phyloP scores from a whole-genome alignment of 2,329 filamentous ascomycete genomes.

The Botrytis medusae region DNA sequence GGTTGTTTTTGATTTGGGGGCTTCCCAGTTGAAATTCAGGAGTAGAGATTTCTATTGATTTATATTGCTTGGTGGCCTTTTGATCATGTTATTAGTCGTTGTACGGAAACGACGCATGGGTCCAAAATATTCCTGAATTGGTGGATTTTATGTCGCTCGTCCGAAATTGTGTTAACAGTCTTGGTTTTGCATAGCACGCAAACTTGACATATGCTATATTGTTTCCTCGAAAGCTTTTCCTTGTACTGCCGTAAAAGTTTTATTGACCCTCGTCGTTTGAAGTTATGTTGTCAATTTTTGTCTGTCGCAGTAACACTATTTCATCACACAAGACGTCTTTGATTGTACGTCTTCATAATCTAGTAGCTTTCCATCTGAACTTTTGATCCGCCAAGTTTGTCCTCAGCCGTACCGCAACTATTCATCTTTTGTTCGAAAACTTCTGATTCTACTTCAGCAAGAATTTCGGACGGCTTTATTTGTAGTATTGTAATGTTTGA shows the following conservation, averaged over 20 bases:
- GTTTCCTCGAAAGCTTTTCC: not conserved
- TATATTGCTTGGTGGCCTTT: not conserved
- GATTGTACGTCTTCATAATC: too few relatives aligned
- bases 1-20: conserved; percentile 50
- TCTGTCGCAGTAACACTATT: not conserved
- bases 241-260: not conserved
- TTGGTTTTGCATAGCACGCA: not conserved
- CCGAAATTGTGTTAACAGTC: not conserved
- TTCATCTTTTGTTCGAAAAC: not conserved
- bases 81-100: not conserved
- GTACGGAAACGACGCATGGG: not conserved
- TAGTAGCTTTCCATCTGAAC: not conserved
- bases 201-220: not conserved
- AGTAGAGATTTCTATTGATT: not conserved
- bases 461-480: not conserved
- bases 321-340: not conserved
- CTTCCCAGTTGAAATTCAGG: conserved; percentile 47
- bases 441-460: not conserved
- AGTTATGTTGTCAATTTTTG: not conserved
- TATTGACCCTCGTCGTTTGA: not conserved
- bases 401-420: not conserved
- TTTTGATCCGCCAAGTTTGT: not conserved
- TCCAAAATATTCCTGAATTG: not conserved
- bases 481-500: not conserved
- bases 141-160: not conserved